Base-by-base conservation (phyloP, 2,329 filamentous ascomycete genomes). In the Cadophora luteo-olivacea region DNA sequence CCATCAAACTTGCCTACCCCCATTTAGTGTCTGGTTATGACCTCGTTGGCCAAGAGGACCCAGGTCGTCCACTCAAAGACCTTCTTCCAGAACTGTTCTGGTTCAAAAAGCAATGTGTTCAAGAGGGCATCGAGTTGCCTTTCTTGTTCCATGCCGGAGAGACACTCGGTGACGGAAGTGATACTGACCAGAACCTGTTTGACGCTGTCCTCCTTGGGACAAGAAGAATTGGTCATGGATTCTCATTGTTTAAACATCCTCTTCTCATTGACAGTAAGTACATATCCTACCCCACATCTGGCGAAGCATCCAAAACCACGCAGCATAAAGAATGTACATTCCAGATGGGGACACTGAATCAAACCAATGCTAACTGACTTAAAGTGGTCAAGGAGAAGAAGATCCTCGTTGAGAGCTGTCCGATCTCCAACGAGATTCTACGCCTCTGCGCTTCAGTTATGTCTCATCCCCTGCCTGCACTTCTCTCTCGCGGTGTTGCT, bases 111-210 rank as follows among this genome's bases (percentile, higher is more conserved):
- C 88, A 91, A 74, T 97, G 94, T 78, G 87, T 88, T 0, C 85
- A 92, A 76, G 90, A 93, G 75, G 88, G 87, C 2, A 87, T 97
- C 48, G 88, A 93, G 61, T 89, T 99, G 11, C 95, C 95, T 0
- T 97, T 97, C 83, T 97, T 97, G 83, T 97, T 98, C 82, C 94
- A 97, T 45, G 76, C 95, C 0, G 95, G 94, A 72, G 94, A 97
- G 80, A 93, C 89, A 41, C 87, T 97, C 0, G 93, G 93, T 19
- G 89, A 92, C 69, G 94, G 93, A 33, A 90, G 89, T 73, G 85
- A 84, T 24, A 91, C 91, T 0, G 94, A 97, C 76, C 76, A 81
- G 70, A 97, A 97, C 79, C 85, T 98, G 3, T 97, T 94, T 78
- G 94, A 97, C 78, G 94, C 94, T 0, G 86, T 98, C 16, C 82